Evolutionary conservation across 1,284 basidiomycete species (phyloP), one percentile per base, ranked within the genome.

Genomic region (Naganishia sp.): DNA sequence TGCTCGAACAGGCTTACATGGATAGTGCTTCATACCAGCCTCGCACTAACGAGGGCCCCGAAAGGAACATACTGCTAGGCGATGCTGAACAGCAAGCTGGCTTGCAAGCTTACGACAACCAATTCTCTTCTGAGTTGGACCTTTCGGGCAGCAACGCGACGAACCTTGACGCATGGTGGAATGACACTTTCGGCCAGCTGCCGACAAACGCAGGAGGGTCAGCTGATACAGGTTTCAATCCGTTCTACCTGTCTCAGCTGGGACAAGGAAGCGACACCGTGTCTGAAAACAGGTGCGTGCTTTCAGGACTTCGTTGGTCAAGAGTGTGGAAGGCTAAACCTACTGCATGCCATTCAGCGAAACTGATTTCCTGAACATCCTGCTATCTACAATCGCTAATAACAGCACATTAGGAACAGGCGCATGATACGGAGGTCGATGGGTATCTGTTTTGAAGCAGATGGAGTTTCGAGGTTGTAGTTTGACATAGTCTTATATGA

Each of bases 171-270:
- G 42, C 39, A 42, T 68, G 54, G 66, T 63, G 55, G 57, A 63
- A 66, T 41, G 64, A 62, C 39, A 49, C 46, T 72, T 76, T 65
- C 71, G 74, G 43, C 39, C 73, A 70, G 18, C 32, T 80, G 32
- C 61, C 69, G 56, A 64, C 58, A 13, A 57, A 51, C 15, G 51
- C 57, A 21, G 56, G 65, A 23, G 69, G 56, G 41, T 63, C 66
- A 64, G 72, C 70, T 53, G 69, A 57, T 39, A 66, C 70, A 47
- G 61, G 67, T 9, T 80, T 80, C 72, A 80, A 80, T 68, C 79
- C 79, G 10, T 80, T 80, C 65, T 77, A 78, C 10, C 69, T 80
- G 47, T 71, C 74, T 21, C 79, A 80, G 63, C 76, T 76, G 32
- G 68, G 68, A 3, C 66, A 74, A 49, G 77, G 76, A 60, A 75